phyloP scores from a whole-genome alignment of 2,329 filamentous ascomycete species.

The Fusarium sp. region DNA sequence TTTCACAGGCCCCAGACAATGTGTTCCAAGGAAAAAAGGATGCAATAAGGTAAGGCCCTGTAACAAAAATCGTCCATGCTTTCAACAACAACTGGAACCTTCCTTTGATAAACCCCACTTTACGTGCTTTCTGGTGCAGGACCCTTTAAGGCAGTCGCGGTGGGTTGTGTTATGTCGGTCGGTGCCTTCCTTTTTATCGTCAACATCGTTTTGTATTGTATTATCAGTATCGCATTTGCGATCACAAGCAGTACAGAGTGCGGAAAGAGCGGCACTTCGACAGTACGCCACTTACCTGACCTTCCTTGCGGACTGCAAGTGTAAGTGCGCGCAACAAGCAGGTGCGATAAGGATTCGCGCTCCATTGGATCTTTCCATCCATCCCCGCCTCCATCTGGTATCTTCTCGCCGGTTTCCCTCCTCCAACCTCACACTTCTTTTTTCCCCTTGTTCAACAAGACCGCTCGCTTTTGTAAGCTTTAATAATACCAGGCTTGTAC shows the following conservation, averaged over 20 bases:
- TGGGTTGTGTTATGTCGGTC: background rate
- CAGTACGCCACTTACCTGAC: background rate
- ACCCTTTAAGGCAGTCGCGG: conserved; percentile 17
- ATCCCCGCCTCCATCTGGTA: conserved; percentile 29
- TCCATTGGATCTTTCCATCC: conserved; percentile 20
- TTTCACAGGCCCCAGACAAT: conserved; percentile 24
- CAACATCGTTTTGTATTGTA: conserved; percentile 1
- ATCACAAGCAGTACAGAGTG: conserved; percentile 4
- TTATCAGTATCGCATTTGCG: conserved; percentile 9
- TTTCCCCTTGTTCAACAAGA: conserved; percentile 12
- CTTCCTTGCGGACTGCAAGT: background rate
- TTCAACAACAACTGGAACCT: conserved; percentile 34
- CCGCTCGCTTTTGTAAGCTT: conserved; percentile 17
- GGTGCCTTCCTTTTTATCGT: conserved; percentile 18
- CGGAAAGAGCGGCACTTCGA: conserved; percentile 26
- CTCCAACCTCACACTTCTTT: conserved; percentile 24
- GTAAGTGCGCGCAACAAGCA: conserved; percentile 5
- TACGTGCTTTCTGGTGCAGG: background rate
- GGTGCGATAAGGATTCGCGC: conserved; percentile 35
- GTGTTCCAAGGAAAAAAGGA: conserved; percentile 24
- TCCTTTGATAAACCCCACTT: conserved; percentile 31
- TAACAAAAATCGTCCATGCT: conserved; percentile 23
- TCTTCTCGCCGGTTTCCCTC: conserved; percentile 19
- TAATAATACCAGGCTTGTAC: conserved; percentile 20
- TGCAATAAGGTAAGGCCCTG: background rate